These are phyloP conservation scores for Trichoderma polysporum DNA, from an alignment of 2,329 filamentous ascomycete genomes.

Conservation along the genomic window DNA sequence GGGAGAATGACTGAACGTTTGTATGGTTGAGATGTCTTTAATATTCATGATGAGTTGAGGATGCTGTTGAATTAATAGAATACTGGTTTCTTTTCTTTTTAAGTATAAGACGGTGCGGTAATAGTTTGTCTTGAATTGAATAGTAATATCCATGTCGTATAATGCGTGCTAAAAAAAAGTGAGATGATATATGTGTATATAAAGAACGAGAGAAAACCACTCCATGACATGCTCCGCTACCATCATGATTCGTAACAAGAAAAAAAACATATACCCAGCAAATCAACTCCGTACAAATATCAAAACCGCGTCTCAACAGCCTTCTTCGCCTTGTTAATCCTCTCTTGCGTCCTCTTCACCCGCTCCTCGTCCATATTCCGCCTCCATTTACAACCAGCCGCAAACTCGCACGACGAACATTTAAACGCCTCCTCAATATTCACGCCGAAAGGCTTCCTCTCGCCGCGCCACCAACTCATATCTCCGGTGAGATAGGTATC, in stretches of 20 bases:
- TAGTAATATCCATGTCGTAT: background rate
- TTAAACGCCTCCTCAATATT: conserved; percentile 84
- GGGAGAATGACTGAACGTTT: background rate
- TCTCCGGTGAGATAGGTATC: conserved; percentile 65
- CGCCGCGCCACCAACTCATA: conserved; percentile 86
- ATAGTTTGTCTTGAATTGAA: background rate
- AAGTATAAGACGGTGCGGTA: background rate
- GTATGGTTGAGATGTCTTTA: background rate
- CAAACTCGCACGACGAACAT: conserved; percentile 82
- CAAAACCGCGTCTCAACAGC: conserved; percentile 16
- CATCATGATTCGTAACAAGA: background rate
- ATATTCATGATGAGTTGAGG: conserved; percentile 8
- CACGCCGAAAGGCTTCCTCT: conserved; percentile 71
- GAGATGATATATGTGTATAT: background rate
- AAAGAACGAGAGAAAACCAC: background rate
- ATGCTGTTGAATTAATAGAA: background rate
- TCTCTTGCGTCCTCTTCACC: conserved; percentile 30
- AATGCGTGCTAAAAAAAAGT: background rate
- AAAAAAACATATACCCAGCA: background rate
- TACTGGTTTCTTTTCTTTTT: background rate
- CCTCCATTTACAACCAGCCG: conserved; percentile 75
- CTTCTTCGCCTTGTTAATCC: conserved; percentile 25
- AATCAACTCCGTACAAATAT: background rate
- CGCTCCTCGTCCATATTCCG: conserved; percentile 63
- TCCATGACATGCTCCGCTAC: background rate